Evolutionary conservation across 2,329 filamentous ascomycete genomes (phyloP).

Genomic region (Cercospora sesami): DNA sequence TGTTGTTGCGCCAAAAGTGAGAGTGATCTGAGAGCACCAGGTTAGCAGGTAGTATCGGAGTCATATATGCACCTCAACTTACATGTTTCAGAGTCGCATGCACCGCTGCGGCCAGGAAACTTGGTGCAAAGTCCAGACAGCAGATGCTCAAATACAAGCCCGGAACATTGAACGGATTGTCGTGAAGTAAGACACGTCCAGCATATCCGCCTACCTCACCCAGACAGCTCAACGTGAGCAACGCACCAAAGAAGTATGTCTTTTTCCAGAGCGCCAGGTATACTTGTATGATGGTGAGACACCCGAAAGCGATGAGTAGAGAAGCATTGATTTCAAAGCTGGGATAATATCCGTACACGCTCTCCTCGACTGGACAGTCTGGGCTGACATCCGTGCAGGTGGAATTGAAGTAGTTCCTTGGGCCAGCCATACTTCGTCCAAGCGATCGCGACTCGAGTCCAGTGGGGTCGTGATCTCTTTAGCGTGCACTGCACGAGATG

Average conservation of each 20-base stretch:
- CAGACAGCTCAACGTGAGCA: conserved; percentile 10
- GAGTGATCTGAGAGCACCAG: not conserved
- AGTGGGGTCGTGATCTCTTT: not conserved
- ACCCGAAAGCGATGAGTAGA: conserved; percentile 2
- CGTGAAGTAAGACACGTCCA: conserved; percentile 4
- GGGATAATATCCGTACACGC: conserved; percentile 9
- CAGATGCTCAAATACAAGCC: conserved; percentile 1
- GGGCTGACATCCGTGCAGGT: conserved; percentile 8
- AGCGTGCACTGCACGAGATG: not conserved
- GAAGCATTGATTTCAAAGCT: conserved; percentile 1
- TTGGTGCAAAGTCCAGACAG: conserved; percentile 12
- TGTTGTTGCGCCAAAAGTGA: conserved; percentile 13
- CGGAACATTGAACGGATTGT: conserved; percentile 6
- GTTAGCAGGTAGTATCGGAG: not conserved
- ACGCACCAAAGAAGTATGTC: conserved; percentile 6
- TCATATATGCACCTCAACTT: not conserved
- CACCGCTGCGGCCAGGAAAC: conserved; percentile 12
- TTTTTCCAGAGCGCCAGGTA: conserved; percentile 12
- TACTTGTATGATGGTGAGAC: conserved; percentile 2
- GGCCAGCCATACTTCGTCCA: conserved; percentile 8
- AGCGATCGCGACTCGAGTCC: not conserved
- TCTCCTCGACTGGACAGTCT: conserved; percentile 7
- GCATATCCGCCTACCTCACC: conserved; percentile 6
- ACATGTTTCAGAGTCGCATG: conserved; percentile 13
- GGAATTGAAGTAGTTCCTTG: conserved; percentile 1